These are phyloP conservation scores for Pholiota conissans DNA, from an alignment of 768 basidiomycete genomes.

Conservation along the genomic window DNA sequence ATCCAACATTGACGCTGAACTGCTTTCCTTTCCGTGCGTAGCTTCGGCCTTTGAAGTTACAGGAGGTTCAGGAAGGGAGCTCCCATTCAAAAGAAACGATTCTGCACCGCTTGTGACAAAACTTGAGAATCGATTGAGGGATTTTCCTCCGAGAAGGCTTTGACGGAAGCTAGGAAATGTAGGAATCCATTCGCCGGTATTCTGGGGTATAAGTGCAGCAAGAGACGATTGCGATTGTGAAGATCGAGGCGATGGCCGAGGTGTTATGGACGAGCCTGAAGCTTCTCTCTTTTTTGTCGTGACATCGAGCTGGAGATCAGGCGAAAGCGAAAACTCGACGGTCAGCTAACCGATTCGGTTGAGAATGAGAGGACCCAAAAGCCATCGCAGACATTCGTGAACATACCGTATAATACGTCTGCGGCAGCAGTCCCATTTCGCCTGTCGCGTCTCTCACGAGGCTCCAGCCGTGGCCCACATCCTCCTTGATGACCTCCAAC, in stretches of 20 bases:
- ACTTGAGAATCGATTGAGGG: conserved; percentile 80
- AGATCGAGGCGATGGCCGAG: conserved; percentile 43
- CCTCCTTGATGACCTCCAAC: conserved; percentile 69
- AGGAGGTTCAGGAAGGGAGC: conserved; percentile 22
- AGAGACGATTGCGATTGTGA: conserved; percentile 28
- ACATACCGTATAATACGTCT: conserved; percentile 71
- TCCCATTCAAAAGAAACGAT: conserved; percentile 77
- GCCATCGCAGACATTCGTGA: neutral
- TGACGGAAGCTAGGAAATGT: conserved; percentile 68
- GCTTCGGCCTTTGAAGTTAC: neutral
- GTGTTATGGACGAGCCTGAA: conserved; percentile 43
- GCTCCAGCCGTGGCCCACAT: conserved; percentile 81
- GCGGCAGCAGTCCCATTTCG: conserved; percentile 69
- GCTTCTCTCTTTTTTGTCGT: conserved; percentile 21
- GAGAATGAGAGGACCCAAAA: conserved; percentile 3
- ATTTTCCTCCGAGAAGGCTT: conserved; percentile 74
- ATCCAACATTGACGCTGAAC: conserved; percentile 29
- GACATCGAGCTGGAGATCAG: conserved; percentile 38
- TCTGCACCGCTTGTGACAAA: conserved; percentile 88
- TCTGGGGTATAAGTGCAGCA: conserved; percentile 56
- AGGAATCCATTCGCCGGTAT: conserved; percentile 66
- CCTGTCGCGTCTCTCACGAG: conserved; percentile 58
- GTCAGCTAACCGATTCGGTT: conserved; percentile 52
- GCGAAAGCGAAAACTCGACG: conserved; percentile 55
- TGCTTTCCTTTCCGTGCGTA: conserved; percentile 30